Base-by-base conservation (phyloP, 176 grass and related monocot species). In the Rhynchospora tenuis region DNA sequence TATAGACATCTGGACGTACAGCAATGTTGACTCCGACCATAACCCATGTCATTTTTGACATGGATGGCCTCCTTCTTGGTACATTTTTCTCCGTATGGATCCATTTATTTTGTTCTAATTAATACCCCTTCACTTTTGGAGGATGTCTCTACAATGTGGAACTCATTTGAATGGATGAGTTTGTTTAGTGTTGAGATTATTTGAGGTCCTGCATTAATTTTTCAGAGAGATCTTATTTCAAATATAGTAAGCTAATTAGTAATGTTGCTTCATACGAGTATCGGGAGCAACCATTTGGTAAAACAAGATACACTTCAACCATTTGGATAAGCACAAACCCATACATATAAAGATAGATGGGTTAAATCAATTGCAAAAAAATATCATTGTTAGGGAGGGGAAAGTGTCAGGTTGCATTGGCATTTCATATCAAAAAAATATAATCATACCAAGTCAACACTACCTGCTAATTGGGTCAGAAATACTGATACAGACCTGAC, bases 1-100 rank as follows among this genome's bases (percentile, higher is more conserved):
- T 38, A 3, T 38, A 38, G 33, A 46, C 68, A 73, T 13, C 60
- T 59, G 59, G 19, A 42, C n/a, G 60, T 59, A 58, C 83, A 45
- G 2, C 20, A 80, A 85, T 76, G 85, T 0, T 11, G 22, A 33
- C 55, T 73, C 73, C 47, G 43, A 78, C 20, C 19, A 65, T 98
- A 60, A 85, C 95, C 38, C 92, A 94, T 85, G 92, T 98, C 74
- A 94, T 94, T 86, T 98, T 94, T 66, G 95, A 98, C 87, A 94
- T 94, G 92, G 95, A 94, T 43, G 95, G 95, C 28, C 92, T 94
- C 61, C 92, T 94, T 23, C 87, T 98, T 1, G 95, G 95, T 94
- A 54, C 62, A 31, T 64, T 3, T 38, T n/a, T 62, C 13, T 45
- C 44, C 15, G 17, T 64, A 52, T 23, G 14, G 3, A 23, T 31